Percentiles rank a stretch among this genome's conserved stretches.
Evolutionary conservation across 352 stramenopile species (phyloP).

Genomic region (Pythium diclinum): DNA sequence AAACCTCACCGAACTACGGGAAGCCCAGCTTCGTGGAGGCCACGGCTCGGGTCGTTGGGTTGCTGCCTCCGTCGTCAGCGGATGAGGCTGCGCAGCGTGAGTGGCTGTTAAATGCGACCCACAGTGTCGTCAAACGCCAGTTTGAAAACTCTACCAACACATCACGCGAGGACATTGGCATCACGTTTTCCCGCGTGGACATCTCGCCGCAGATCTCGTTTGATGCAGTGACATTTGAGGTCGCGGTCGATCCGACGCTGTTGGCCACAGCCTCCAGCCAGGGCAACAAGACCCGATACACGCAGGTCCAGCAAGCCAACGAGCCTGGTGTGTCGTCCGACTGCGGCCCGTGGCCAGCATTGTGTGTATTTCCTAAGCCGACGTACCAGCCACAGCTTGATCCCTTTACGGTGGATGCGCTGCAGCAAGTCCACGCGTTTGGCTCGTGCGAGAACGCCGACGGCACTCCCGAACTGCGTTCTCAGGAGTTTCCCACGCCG

Average conservation of each 20-base stretch:
- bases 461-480: neutral
- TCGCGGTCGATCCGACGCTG: constrained; percentile 14
- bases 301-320: neutral
- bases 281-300: constrained; percentile 9
- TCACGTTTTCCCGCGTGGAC: constrained; percentile 9
- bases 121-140: constrained; percentile 3
- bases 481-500: neutral
- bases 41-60: neutral
- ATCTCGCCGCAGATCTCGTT: constrained; percentile 18
- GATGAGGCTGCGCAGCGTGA: neutral
- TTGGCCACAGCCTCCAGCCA: neutral
- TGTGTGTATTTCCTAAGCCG: neutral
- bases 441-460: constrained; percentile 1
- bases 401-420: neutral
- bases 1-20: neutral
- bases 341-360: constrained; percentile 6
- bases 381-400: neutral
- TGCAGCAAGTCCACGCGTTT: constrained; percentile 10
- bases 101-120: neutral
- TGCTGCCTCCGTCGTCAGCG: neutral
- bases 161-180: neutral
- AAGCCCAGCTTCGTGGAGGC: neutral
- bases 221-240: constrained; percentile 20
- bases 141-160: constrained; percentile 10
- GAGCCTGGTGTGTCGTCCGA: neutral